Evolutionary conservation across 1,284 basidiomycete genomes (phyloP).

Genomic region (Ceratobasidium theobromae): DNA sequence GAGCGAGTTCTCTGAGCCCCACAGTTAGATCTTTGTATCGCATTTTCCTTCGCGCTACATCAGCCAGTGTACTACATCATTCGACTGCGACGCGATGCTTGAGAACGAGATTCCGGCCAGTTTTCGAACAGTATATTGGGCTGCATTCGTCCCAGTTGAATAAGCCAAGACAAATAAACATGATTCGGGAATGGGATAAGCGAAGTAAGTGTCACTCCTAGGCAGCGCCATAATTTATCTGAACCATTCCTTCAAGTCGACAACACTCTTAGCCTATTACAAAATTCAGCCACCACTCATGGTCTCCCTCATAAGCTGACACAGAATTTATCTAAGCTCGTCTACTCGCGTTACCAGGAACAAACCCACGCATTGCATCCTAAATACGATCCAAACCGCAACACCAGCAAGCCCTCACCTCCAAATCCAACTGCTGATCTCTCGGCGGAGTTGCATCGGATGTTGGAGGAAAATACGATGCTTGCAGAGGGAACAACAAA

Average conservation of each 20-base stretch:
- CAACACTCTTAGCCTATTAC: constrained; percentile 19
- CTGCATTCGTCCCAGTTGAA: background rate
- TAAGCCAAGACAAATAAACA: background rate
- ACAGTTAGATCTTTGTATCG: constrained; percentile 16
- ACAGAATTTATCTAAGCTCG: constrained; percentile 10
- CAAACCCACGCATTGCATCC: constrained; percentile 2
- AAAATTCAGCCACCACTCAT: constrained; percentile 8
- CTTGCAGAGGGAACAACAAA: constrained; percentile 22
- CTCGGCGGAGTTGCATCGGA: background rate
- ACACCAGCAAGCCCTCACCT: background rate
- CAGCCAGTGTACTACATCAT: constrained; percentile 24
- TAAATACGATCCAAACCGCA: constrained; percentile 19
- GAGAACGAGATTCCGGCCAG: constrained; percentile 15
- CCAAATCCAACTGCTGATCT: background rate
- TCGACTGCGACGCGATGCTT: constrained; percentile 17
- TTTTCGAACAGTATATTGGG: constrained; percentile 14
- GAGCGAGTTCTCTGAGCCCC: background rate
- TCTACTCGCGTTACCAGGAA: constrained; percentile 10
- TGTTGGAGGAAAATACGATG: constrained; percentile 7
- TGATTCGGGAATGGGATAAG: constrained; percentile 21
- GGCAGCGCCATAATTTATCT: background rate
- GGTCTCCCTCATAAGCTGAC: constrained; percentile 24
- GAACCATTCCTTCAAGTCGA: constrained; percentile 12
- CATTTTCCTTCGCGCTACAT: constrained; percentile 21
- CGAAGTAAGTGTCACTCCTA: constrained; percentile 10